Evolutionary conservation across 208 protist genomes (phyloP), one percentile per base, ranked within the genome.

Genomic region (Trypanosoma cruzi): DNA sequence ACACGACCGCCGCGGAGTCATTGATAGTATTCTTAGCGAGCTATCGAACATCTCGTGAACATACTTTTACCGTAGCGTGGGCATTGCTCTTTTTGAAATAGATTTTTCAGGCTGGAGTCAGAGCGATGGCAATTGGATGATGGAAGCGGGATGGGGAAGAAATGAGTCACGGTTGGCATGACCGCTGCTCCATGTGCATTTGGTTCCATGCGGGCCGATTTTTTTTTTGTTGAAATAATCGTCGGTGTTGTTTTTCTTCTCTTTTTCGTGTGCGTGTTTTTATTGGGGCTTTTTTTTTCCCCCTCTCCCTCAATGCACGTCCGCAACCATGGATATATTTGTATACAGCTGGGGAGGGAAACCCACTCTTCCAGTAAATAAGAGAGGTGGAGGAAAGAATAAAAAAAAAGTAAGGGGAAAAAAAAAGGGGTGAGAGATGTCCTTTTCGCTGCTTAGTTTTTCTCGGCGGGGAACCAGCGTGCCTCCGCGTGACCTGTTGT

Each of bases 211-310:
- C 0, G 20, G 4, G 44, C 18, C 8, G 2, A 28, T 16, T 18
- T 63, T 14, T 20, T 54, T 7, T 31, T 57, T 37, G 28, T 16
- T 54, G 42, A 6, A 37, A 2, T 26, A 57, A n/a, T 67, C 44
- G 8, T 65, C 16, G 36, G 4, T 55, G 36, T 54, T 54, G 36
- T 31, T 50, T 54, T 54, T 50, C 14, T 54, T 36, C 52, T 13
- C 32, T 32, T 31, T 66, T 20, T 32, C 36, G 6, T 36, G 3
- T 36, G 1, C 26, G 1, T 37, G 40, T 29, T 67, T 57, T 57
- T 67, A 8, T 56, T 55, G n/a, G n/a, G n/a, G n/a, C n/a, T 56
- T 42, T 36, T 44, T 67, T 67, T 26, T 67, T 57, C 24, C 34
- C 34, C 13, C 31, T 42, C 40, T 56, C 22, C 57, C 42, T 57